Evolutionary conservation across 2,329 filamentous ascomycete genomes (phyloP).

Genomic region (Proliferodiscus dingleyae): DNA sequence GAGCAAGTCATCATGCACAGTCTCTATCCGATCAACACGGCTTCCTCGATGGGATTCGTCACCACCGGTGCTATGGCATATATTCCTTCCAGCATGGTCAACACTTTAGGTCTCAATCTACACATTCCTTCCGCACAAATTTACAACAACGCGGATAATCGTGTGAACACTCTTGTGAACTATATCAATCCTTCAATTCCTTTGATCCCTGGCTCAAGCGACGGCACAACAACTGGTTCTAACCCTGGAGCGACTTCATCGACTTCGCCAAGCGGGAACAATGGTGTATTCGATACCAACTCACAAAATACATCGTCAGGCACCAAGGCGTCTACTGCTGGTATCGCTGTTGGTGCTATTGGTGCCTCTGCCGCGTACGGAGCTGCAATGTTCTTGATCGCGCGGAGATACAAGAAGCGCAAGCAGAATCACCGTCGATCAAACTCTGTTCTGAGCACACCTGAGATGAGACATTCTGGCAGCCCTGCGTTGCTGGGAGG

Average conservation of each 20-base stretch:
- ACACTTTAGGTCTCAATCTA: conserved; percentile 63
- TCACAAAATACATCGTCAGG: conserved; percentile 44
- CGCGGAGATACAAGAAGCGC: conserved; percentile 64
- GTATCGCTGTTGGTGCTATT: conserved; percentile 60
- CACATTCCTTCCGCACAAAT: conserved; percentile 66
- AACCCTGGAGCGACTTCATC: conserved; percentile 34
- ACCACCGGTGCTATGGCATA: conserved; percentile 75
- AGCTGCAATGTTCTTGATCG: conserved; percentile 72
- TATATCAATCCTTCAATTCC: conserved; percentile 79
- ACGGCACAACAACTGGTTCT: conserved; percentile 31
- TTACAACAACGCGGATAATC: conserved; percentile 63
- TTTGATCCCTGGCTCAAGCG: conserved; percentile 33
- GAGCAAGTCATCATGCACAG: conserved; percentile 61
- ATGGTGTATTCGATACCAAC: conserved; percentile 37
- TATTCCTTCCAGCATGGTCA: conserved; percentile 67
- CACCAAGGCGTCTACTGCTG: conserved; percentile 59
- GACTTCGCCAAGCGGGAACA: conserved; percentile 32
- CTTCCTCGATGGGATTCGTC: conserved; percentile 64
- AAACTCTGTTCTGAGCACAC: conserved; percentile 50
- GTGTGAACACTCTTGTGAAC: conserved; percentile 67
- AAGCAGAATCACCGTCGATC: conserved; percentile 57
- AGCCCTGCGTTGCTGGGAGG: conserved; percentile 46
- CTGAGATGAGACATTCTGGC: conserved; percentile 43
- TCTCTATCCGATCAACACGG: conserved; percentile 73
- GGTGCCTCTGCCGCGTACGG: conserved; percentile 66